Percentiles rank a stretch among this genome's conserved stretches.
These are phyloP conservation scores for Priceomyces melissophilus DNA, from an alignment of 805 yeast species.

Conservation along the genomic window DNA sequence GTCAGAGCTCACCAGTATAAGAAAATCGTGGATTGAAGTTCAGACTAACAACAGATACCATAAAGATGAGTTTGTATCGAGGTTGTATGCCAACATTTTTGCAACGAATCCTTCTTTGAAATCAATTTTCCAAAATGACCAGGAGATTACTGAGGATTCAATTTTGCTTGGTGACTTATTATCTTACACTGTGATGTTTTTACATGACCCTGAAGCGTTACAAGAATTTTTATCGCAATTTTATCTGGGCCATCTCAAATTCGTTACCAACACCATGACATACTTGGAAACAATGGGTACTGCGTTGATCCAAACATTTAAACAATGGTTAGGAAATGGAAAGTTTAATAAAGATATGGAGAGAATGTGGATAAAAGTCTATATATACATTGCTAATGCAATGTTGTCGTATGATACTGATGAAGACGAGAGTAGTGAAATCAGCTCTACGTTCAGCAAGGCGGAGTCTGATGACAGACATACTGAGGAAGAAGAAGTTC, in stretches of 20 bases:
- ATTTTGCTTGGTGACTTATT: conserved; percentile 34
- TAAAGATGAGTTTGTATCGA: conserved; percentile 26
- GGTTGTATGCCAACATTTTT: conserved; percentile 32
- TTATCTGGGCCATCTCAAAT: conserved; percentile 25
- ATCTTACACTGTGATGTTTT: conserved; percentile 27
- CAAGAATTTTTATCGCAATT: conserved; percentile 33
- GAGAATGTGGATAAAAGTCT: conserved; percentile 37
- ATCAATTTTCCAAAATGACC: conserved; percentile 16
- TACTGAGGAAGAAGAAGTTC: conserved; percentile 15
- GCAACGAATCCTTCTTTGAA: conserved; percentile 26
- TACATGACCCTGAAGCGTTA: conserved; percentile 23
- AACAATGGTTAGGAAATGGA: conserved; percentile 31
- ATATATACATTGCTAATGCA: conserved; percentile 37
- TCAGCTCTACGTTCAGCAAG: conserved; percentile 18
- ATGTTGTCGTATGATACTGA: conserved; percentile 24
- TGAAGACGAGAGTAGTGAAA: conserved; percentile 18
- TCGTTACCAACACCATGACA: conserved; percentile 19
- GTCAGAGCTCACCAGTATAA: conserved; percentile 19
- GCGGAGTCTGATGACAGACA: conserved; percentile 9
- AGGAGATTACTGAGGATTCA: conserved; percentile 26
- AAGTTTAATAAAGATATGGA: conserved; percentile 30
- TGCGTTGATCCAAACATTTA: conserved; percentile 35
- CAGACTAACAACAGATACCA: conserved; percentile 27
- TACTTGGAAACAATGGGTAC: conserved; percentile 44
- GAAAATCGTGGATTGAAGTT: conserved; percentile 32